Evolutionary conservation across 148 eudicot genomes (phyloP), one percentile per base, ranked within the genome.

Genomic region (Vaccinium vitisidaea): DNA sequence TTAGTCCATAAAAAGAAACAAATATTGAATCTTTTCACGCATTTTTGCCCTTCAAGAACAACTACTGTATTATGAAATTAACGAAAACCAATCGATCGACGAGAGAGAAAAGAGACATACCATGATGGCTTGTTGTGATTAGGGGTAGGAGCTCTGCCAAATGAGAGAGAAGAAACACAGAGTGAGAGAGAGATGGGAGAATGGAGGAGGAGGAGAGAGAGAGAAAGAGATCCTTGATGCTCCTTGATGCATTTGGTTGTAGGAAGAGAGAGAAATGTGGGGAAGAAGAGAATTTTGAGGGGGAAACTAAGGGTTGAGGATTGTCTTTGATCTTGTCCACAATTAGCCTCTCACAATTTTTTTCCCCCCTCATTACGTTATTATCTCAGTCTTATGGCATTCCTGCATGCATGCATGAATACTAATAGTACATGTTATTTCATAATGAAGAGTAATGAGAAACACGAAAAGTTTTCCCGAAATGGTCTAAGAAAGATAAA

Each of bases 251-350:
- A 84, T 87, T 87, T 73, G 82, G 92, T 87, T 87, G 81, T 63
- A n/a, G 87, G 76, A 80, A 21, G 3, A 3, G 86, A 91, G 92
- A 90, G 79, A 88, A 80, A 18, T 71, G 87, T 88, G 93, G 93
- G 82, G 84, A 80, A 85, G 84, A 48, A 77, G 78, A 69, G 80
- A 59, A 39, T 73, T 69, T 52, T 39, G 49, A 32, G 69, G 65
- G 84, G 14, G 23, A 78, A 79, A 55, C 5, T 8, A 76, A 74
- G 52, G 74, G 84, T 82, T 79, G 67, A 52, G 76, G 84, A 50
- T 70, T 82, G 84, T 73, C 63, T 73, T 80, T 79, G 84, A 88
- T 83, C 84, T 79, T 88, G 87, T 82, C 92, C 85, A 82, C 88
- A 70, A 84, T n/a, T 8, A 8, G 27, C 75, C 27, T 19, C 32